Base-by-base conservation (phyloP, 768 basidiomycete genomes). In the Boletus pseudopeckii region DNA sequence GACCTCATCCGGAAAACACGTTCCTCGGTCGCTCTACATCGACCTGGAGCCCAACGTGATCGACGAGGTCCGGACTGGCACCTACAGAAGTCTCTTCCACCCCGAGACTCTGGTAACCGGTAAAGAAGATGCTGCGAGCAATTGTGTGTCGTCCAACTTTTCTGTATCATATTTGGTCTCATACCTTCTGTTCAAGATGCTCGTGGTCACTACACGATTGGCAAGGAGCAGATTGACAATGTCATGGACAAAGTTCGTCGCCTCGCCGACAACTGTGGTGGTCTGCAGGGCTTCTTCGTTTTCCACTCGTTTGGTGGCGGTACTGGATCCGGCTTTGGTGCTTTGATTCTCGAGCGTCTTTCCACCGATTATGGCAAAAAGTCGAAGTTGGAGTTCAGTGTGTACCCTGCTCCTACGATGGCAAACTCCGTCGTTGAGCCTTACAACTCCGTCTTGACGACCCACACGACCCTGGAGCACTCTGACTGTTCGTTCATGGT, bases 241-340 rank as follows among this genome's bases (percentile, higher is more conserved):
- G 94, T 96, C 47, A 89, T 97, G 84, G 96, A 99, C 76, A 94
- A 90, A 68, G 80, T 97, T 63, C 90, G 96, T 69, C 85, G 89
- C 62, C 83, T 99, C 49, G 88, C 96, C 52, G 96, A 99, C 73
- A 95, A 95, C 79, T 98, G 96, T 77, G 80, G 82, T 50, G 96
- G 96, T 65, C 86, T 98, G 26, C 96, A 98, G 73, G 96, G 96
- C 57, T 99, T 98, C 81, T 98, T 98, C 71, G 93, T 97, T 64
- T 98, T 98, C 86, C 96, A 98, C 80, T 99, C 96, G 45, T 98
- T 99, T 72, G 96, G 96, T 72, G 96, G 96, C 68, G 96, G 96
- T 74, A 98, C 96, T 58, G 96, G 96, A 58, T 99, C 96, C 54
- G 96, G 96, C 60, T 96, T 99, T 70, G 96, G 96, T 65, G 94